These are phyloP conservation scores for Coleophoma eucalyptorum DNA, from an alignment of 2,329 filamentous ascomycete species.

Conservation along the genomic window DNA sequence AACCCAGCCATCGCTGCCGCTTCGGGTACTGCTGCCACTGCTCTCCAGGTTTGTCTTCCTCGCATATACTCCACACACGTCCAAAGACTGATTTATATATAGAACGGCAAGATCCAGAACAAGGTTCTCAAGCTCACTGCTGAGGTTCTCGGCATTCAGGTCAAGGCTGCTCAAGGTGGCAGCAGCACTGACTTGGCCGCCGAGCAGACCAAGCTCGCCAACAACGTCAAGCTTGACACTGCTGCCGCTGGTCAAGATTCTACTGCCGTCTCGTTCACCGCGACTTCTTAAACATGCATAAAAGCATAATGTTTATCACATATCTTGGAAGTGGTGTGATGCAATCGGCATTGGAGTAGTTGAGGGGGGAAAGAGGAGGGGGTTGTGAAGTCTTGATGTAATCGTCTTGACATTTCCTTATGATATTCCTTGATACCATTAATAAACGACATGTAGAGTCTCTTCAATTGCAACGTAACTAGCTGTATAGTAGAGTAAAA, in stretches of 20 bases:
- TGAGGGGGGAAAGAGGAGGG: background rate
- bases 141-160: constrained; percentile 44
- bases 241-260: constrained; percentile 42
- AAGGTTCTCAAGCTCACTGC: constrained; percentile 55
- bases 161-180: constrained; percentile 46
- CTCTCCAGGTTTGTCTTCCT: constrained; percentile 36
- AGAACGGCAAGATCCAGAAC: constrained; percentile 56
- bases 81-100: background rate
- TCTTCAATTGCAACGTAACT: too few relatives aligned
- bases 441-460: too few relatives aligned
- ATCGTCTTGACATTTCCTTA: too few relatives aligned
- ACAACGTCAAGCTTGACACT: constrained; percentile 46
- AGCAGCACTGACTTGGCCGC: constrained; percentile 38
- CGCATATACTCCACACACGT: background rate
- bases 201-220: constrained; percentile 48
- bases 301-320: background rate
- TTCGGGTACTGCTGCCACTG: constrained; percentile 38
- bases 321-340: background rate
- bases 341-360: background rate
- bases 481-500: too few relatives aligned
- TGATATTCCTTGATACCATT: too few relatives aligned
- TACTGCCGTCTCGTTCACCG: constrained; percentile 34
- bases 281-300: constrained; percentile 6
- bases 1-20: constrained; percentile 49
- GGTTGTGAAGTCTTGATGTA: too few relatives aligned